Base-by-base conservation (phyloP, 345 rosid species). In the Fremontodendron californicum region DNA sequence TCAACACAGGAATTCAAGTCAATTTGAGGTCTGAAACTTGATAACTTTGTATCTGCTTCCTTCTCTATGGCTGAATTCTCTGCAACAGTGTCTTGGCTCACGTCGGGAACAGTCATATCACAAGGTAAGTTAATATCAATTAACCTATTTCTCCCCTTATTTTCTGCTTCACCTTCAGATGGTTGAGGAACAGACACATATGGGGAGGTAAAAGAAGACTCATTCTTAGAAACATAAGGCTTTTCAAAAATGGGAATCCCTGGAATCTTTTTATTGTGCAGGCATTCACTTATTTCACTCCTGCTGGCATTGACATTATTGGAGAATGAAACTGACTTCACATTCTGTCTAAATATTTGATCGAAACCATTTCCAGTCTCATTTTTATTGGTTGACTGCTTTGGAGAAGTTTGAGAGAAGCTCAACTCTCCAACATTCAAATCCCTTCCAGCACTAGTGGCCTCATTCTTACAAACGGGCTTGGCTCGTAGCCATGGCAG, bases 91-190 rank as follows among this genome's bases (percentile, higher is more conserved):
- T 78, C 78, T 71, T 82, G 81, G 81, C 64, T 81, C 33, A 74
- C 45, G 49, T 88, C 90, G 52, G 88, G 79, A 87, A 78, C 78
- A 6, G 81, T 79, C 62, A 79, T 80, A 80, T 92, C 93, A 78
- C 87, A 92, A 60, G 98, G 99, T 83, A 90, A 79, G 89, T 93
- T 95, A 60, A 92, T 95, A 86, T 93, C 96, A 62, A 93, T 72
- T 37, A 85, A 67, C 81, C 85, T 81, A 75, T 27, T 81, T 82
- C 78, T 88, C 84, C 74, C 80, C 52, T 67, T 84, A 79, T 82
- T 76, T 67, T 77, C 91, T 23, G 76, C 70, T 80, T 71, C 81
- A 33, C 73, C 78, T 77, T 78, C 91, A 39, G 81, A 86, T 49
- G 83, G 81, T 27, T 37, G 83, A 83, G 84, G 76, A 62, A 73